Base-by-base conservation (phyloP, 495 filamentous ascomycete genomes). In the Pyrenula aspistea region DNA sequence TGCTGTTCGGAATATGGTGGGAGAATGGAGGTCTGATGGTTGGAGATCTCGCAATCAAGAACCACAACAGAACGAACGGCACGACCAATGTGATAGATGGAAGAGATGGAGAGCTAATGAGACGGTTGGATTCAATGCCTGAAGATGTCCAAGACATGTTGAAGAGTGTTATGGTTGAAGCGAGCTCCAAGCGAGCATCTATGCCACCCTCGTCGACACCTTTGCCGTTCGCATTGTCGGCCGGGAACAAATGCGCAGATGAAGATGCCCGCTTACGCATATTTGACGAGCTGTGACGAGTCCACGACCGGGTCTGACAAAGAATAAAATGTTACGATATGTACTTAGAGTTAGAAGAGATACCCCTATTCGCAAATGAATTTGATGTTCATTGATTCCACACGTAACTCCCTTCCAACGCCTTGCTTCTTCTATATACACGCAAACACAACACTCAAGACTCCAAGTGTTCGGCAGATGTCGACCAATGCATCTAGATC, bases 141-240 rank as follows among this genome's bases (percentile, higher is more conserved):
- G 53, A 25, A 19, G 24, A 23, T 22, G 62, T 21, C 74, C 58
- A n/a, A 69, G 66, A 31, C 63, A 68, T 1, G 63, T 67, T 47
- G 50, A 52, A 24, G 10, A 52, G 50, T 10, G 50, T 20, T 20
- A 19, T 42, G 31, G 31, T 42, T 15, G 8, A 42, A 4, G 31
- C 8, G 8, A 42, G 31, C 31, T 42, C 31, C 31, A 42, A 42
- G 15, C 31, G 31, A 15, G 15, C 31, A 8, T 42, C 31, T 42
- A 42, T 15, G 15, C 31, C 31, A 42, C 31, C 31, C 4, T 15
- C 31, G 31, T 42, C 31, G 31, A 42, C 31, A 4, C 31, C 31
- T 4, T 42, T 15, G 8, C 15, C 31, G 4, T 15, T 8, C 15
- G 31, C 8, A 42, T 15, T 8, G 15, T 54, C 53, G 36, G 24